These are phyloP conservation scores for Pyronema omphalodes DNA, from an alignment of 495 filamentous ascomycete species.

Conservation along the genomic window DNA sequence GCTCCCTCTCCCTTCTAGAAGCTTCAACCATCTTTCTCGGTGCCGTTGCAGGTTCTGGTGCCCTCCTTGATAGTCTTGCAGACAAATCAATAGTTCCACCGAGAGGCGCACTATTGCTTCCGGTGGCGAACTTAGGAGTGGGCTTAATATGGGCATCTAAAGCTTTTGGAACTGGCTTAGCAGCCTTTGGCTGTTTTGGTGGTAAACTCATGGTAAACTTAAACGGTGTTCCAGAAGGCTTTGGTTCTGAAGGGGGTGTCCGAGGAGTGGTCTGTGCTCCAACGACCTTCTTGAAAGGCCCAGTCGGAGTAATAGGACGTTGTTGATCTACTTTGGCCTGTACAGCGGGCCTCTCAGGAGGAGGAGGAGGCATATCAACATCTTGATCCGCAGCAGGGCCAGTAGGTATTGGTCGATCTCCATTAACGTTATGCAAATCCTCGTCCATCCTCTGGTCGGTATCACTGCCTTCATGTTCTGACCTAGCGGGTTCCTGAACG, in stretches of 20 bases:
- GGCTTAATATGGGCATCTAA: constrained; percentile 10
- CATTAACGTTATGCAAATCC: constrained; percentile 11
- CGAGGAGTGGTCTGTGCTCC: background rate
- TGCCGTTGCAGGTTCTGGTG: background rate
- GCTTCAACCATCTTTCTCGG: background rate
- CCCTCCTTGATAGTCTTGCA: background rate
- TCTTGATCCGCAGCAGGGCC: background rate
- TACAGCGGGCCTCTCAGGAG: constrained; percentile 12
- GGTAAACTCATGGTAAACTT: constrained; percentile 17
- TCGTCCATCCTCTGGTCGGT: constrained; percentile 3
- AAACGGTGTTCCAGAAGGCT: constrained; percentile 10
- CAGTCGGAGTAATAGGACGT: constrained; percentile 8
- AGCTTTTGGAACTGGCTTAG: constrained; percentile 17
- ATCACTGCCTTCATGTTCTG: background rate
- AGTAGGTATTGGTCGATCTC: background rate
- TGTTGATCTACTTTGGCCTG: constrained; percentile 7
- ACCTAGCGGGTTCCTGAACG: background rate
- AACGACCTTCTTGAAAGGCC: constrained; percentile 14
- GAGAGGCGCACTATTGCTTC: constrained; percentile 19
- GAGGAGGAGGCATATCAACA: constrained; percentile 20
- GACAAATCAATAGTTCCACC: constrained; percentile 9
- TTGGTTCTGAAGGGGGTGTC: constrained; percentile 5
- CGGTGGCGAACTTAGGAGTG: constrained; percentile 7
- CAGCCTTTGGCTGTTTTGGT: constrained; percentile 11
- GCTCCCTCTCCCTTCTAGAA: background rate